Base-by-base conservation (phyloP, 192 early-diverging fungal species). In the Rhizoclosmatium globosum region DNA sequence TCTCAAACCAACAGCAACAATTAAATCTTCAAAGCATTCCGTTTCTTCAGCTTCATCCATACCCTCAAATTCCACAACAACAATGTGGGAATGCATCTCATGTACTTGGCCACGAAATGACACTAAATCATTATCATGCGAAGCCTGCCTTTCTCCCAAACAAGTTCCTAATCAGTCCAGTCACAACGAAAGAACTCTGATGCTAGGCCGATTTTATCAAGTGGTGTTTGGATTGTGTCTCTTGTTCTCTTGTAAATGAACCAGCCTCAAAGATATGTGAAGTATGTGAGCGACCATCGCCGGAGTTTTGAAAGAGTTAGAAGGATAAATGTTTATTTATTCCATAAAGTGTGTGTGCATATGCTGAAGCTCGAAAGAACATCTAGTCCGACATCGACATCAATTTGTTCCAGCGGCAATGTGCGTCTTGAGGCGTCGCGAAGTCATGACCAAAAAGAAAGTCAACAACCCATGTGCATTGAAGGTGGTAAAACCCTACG, bases 71-170 rank as follows among this genome's bases (percentile, higher is more conserved):
- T 4, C 57, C 60, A 53, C 53, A 57, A n/a, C 81, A 68, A 76
- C 15, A n/a, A 21, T 38, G 17, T 77, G 65, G 48, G 43, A 21
- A 53, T 77, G 47, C 31, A 21, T 13, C 47, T 7, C 64, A 38
- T 78, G 68, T n/a, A 60, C 66, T 1, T 80, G 79, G 71, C 42
- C 78, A 23, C 47, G 74, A 4, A 75, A 75, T 70, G 21, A 1
- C 3, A 0, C 44, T 2, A 50, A 9, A 17, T 2, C n/a, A 3
- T 38, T 59, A 4, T 47, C 9, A 9, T 75, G 79, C 56, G 79
- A 75, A 23, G 73, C 73, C 2, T 80, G 79, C 6, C 42, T 70
- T 15, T 41, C 41, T 71, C 67, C 41, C 15, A 69, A 69, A 23
- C 23, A 38, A 38, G 6, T 31, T 11, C 66, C 4, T 9, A 44